These are phyloP conservation scores for Leptographium radiaticola DNA, from an alignment of 2,329 filamentous ascomycete genomes.

Conservation along the genomic window DNA sequence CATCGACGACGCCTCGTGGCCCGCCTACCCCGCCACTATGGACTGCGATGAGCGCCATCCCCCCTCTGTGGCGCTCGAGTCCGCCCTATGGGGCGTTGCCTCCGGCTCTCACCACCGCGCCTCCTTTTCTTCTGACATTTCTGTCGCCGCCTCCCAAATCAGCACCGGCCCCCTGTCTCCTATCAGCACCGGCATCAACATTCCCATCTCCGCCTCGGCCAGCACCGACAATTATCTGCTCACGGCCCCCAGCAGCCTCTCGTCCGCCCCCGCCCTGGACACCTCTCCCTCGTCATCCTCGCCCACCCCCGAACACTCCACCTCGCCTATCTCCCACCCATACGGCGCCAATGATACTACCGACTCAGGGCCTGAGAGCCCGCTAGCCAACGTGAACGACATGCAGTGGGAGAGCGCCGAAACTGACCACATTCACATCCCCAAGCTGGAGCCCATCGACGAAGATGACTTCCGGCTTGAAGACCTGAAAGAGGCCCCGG, in stretches of 20 bases:
- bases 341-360: slow-evolving; percentile 22
- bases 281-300: slow-evolving; percentile 24
- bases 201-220: slow-evolving; percentile 11
- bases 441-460: slow-evolving; percentile 45
- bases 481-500: slow-evolving; percentile 33
- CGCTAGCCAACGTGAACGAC: slow-evolving; percentile 24
- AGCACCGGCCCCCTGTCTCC: slow-evolving; percentile 37
- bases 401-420: slow-evolving; percentile 29
- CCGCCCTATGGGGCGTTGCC: background rate
- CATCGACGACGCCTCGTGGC: slow-evolving; percentile 31
- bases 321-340: slow-evolving; percentile 34
- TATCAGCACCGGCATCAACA: slow-evolving; percentile 36
- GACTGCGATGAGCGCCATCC: slow-evolving; percentile 26
- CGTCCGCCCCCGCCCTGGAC: slow-evolving; percentile 2
- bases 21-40: slow-evolving; percentile 27
- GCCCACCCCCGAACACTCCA: slow-evolving; percentile 30
- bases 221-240: slow-evolving; percentile 14
- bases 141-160: slow-evolving; percentile 14
- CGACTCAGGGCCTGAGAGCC: slow-evolving; percentile 5
- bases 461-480: slow-evolving; percentile 40
- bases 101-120: slow-evolving; percentile 14
- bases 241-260: slow-evolving; percentile 11
- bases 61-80: slow-evolving; percentile 16
- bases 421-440: slow-evolving; percentile 24
- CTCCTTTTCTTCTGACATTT: slow-evolving; percentile 19